phyloP scores from a whole-genome alignment of 192 early-diverging fungal genomes.

The Bifiguratus adelaidae region DNA sequence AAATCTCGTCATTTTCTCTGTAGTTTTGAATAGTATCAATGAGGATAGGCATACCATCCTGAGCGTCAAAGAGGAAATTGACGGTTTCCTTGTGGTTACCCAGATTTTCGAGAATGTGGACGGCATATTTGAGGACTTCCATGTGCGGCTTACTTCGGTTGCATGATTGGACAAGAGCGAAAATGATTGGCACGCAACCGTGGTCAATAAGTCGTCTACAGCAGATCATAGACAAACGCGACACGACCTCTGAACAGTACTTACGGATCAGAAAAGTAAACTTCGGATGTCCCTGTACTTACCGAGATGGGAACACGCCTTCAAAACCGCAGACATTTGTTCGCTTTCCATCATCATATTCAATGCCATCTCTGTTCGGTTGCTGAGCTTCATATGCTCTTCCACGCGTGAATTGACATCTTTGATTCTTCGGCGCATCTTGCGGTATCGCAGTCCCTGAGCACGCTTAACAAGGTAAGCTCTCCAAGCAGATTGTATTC shows the following conservation, averaged over 20 bases:
- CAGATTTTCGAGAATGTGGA: slow-evolving; percentile 25
- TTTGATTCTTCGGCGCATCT: slow-evolving; percentile 18
- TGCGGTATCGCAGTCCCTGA: slow-evolving; percentile 18
- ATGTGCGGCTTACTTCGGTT: slow-evolving; percentile 26
- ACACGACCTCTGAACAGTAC: slow-evolving; percentile 16
- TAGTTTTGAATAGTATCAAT: slow-evolving; percentile 22
- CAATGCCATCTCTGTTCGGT: slow-evolving; percentile 24
- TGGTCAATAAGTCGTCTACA: slow-evolving; percentile 25
- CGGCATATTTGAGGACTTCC: slow-evolving; percentile 24
- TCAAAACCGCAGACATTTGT: slow-evolving; percentile 26
- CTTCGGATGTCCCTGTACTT: neutral
- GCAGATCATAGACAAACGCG: slow-evolving; percentile 23
- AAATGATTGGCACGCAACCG: slow-evolving; percentile 24
- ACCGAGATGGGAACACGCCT: slow-evolving; percentile 29
- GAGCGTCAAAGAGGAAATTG: slow-evolving; percentile 16
- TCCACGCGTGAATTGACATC: slow-evolving; percentile 23
- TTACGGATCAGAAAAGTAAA: neutral
- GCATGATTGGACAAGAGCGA: slow-evolving; percentile 22
- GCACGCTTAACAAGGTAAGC: slow-evolving; percentile 18
- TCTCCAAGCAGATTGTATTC: slow-evolving; percentile 24
- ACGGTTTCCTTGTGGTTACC: slow-evolving; percentile 13
- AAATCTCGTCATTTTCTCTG: slow-evolving; percentile 25
- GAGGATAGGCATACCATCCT: slow-evolving; percentile 18
- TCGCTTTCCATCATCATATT: slow-evolving; percentile 24
- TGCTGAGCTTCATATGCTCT: slow-evolving; percentile 31